phyloP scores from a whole-genome alignment of 2,329 filamentous ascomycete species.

The Lachnellula cervina region DNA sequence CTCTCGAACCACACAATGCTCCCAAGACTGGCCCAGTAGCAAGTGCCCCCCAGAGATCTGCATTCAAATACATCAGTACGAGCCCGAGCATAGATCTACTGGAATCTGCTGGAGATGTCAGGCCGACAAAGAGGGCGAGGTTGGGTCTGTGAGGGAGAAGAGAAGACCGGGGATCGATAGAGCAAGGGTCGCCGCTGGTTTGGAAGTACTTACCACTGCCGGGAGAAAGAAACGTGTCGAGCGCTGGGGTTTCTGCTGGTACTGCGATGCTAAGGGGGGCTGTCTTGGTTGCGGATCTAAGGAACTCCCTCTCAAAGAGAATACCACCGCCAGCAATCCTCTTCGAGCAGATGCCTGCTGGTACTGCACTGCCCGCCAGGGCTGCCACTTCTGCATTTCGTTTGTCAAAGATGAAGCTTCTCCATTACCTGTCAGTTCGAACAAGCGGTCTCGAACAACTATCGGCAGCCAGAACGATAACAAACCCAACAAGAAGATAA shows the following conservation, averaged over 20 bases:
- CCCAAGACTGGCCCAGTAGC: slow-evolving; percentile 21
- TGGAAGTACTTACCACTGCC: slow-evolving; percentile 13
- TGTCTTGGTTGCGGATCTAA: slow-evolving; percentile 15
- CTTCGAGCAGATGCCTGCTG: background rate
- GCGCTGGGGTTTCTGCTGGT: slow-evolving; percentile 19
- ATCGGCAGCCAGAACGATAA: background rate
- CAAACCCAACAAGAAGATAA: background rate
- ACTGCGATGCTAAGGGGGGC: slow-evolving; percentile 14
- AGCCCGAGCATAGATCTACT: slow-evolving; percentile 3
- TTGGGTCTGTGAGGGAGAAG: slow-evolving; percentile 11
- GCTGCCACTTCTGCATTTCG: background rate
- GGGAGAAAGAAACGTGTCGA: slow-evolving; percentile 15
- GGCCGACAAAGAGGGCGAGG: slow-evolving; percentile 2
- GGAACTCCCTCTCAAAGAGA: background rate
- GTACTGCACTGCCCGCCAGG: background rate
- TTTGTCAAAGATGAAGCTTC: background rate
- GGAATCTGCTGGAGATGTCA: slow-evolving; percentile 27
- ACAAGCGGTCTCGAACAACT: background rate
- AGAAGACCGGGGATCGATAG: slow-evolving; percentile 23
- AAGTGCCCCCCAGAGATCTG: slow-evolving; percentile 28
- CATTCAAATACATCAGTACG: slow-evolving; percentile 12
- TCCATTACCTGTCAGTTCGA: background rate
- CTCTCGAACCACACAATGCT: slow-evolving; percentile 18
- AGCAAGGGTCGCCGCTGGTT: slow-evolving; percentile 17
- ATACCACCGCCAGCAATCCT: background rate